Base-by-base conservation (phyloP, 2,329 filamentous ascomycete genomes). In the Graphilbum fragrans region DNA sequence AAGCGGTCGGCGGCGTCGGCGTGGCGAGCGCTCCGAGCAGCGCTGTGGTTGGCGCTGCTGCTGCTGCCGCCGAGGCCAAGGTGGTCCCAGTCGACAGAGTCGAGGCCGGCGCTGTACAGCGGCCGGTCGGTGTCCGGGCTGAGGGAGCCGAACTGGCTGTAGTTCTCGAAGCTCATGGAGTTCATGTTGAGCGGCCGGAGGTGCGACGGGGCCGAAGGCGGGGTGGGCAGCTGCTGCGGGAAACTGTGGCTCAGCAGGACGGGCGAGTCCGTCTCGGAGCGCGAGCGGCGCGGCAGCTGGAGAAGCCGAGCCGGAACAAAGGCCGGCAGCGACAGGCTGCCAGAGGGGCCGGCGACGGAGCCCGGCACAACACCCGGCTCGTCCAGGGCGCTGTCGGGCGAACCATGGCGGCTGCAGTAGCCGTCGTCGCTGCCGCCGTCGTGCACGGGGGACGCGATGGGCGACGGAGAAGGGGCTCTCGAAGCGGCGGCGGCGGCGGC, bases 221-320 rank as follows among this genome's bases (percentile, higher is more conserved):
- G n/a, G 60, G 18, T 42, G 41, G n/a, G n/a, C 19, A 43, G 41
- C 10, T 35, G 27, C 27, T 45, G 46, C 2, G 42, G 42, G 11
- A 44, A 46, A 38, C 41, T 45, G 46, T 35, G 35, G 38, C 69
- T 63, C 43, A 78, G 66, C 55, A 77, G 62, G 27, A 74, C 57
- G 7, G 77, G 77, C 8, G 77, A 80, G 3, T 72, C 65, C 19
- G 75, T 69, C 52, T 79, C 77, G 8, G 77, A 80, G 51, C 75
- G 76, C 49, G 74, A 66, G 47, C 66, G 66, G 43, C 72, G 70
- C 49, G 69, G 63, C 43, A 69, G 67, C 40, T 57, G 56, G 51
- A 35, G 59, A 12, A 43, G 19, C 23, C 45, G 42, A 9, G 36
- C 19, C 3, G 47, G 32, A n/a, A 41, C 25, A 22, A 37, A 43